These are phyloP conservation scores for Physocladia obscura DNA, from an alignment of 192 early-diverging fungal genomes.

Conservation along the genomic window DNA sequence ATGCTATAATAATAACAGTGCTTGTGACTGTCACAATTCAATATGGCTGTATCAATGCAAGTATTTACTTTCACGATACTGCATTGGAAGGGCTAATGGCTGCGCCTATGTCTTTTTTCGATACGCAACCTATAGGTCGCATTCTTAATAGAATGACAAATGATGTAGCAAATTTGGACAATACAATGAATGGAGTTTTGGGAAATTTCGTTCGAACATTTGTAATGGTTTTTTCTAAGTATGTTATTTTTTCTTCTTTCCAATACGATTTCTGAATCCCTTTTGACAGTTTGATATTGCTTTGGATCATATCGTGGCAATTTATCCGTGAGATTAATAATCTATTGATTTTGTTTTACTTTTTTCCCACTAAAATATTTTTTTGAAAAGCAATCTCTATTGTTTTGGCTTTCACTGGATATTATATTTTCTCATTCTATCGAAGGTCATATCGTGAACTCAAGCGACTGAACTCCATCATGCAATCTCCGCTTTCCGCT, in stretches of 20 bases:
- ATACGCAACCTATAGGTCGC: constrained; percentile 61
- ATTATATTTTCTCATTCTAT: constrained; percentile 40
- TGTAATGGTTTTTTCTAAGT: not conserved
- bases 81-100: constrained; percentile 44
- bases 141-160: constrained; percentile 56
- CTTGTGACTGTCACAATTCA: constrained; percentile 44
- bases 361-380: not conserved
- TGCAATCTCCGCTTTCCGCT: constrained; percentile 30
- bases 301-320: not conserved
- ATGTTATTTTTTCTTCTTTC: no score
- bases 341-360: not conserved
- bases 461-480: constrained; percentile 33
- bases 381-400: not conserved
- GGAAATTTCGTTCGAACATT: not conserved
- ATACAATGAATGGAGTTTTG: not conserved
- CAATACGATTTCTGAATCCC: constrained; percentile 27
- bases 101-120: constrained; percentile 65
- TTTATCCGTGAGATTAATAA: no score
- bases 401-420: constrained; percentile 2
- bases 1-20: constrained; percentile 46
- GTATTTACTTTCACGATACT: constrained; percentile 38
- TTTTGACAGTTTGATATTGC: not conserved
- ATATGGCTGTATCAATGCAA: constrained; percentile 48
- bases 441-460: constrained; percentile 61
- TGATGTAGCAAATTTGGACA: not conserved